Evolutionary conservation across 768 basidiomycete genomes (phyloP).

Genomic region (Xerocomellus dryophilus): DNA sequence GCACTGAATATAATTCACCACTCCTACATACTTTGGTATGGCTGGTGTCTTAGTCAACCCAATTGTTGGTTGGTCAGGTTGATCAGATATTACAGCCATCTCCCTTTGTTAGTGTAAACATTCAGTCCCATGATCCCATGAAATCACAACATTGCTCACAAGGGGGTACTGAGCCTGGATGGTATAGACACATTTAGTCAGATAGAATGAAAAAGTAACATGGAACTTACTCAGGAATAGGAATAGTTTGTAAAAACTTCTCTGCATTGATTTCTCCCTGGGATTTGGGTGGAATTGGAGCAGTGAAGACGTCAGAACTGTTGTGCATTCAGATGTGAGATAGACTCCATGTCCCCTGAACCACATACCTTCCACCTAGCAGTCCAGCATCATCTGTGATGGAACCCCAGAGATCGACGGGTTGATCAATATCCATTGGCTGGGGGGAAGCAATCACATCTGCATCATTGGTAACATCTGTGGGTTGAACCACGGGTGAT

Average conservation of each 20-base stretch:
- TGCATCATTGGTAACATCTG: not conserved
- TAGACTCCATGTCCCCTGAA: not conserved
- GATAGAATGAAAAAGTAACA: not conserved
- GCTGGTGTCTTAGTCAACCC: conserved; percentile 13
- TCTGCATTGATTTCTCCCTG: conserved; percentile 23
- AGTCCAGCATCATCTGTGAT: conserved; percentile 7
- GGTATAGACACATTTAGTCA: not conserved
- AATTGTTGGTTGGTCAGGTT: conserved; percentile 1
- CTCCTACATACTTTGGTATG: conserved; percentile 27
- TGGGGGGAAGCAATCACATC: conserved; percentile 14
- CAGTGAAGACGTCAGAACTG: conserved; percentile 7
- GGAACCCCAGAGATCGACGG: conserved; percentile 13
- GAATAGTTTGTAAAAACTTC: conserved; percentile 24
- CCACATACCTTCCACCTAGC: conserved; percentile 13
- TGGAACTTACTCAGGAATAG: conserved; percentile 25
- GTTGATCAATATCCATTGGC: conserved; percentile 21
- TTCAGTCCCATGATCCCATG: not conserved
- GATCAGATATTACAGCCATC: not conserved
- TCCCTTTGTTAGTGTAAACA: conserved; percentile 16
- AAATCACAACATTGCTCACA: conserved; percentile 18
- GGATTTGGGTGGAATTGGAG: conserved; percentile 18
- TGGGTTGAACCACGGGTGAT: conserved; percentile 10
- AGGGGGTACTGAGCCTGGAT: conserved; percentile 23
- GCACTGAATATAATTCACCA: not conserved
- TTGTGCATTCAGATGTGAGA: not conserved